These are phyloP conservation scores for Aureobasidium musti DNA, from an alignment of 2,329 filamentous ascomycete species.

Conservation along the genomic window DNA sequence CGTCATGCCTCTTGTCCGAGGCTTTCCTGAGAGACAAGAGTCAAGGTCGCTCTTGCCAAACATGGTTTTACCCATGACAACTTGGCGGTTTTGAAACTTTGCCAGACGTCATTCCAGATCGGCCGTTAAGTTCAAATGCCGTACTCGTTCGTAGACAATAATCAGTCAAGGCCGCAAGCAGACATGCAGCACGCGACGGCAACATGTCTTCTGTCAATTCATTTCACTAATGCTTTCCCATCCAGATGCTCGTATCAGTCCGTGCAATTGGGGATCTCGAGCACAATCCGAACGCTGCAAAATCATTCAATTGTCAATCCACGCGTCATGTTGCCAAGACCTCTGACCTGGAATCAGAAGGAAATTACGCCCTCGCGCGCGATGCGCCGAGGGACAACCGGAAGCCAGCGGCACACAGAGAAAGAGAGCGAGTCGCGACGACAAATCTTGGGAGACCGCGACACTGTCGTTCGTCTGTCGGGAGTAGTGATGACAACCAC, in stretches of 20 bases:
- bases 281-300: background rate
- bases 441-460: background rate
- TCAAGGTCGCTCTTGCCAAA: background rate
- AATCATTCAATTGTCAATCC: background rate
- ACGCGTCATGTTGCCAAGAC: constrained; percentile 10
- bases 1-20: constrained; percentile 19
- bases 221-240: too few species aligned
- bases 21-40: background rate
- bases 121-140: background rate
- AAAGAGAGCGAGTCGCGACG: background rate
- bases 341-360: background rate
- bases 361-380: background rate
- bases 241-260: background rate
- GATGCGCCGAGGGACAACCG: background rate
- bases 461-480: background rate
- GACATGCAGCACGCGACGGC: background rate
- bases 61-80: constrained; percentile 6
- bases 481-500: background rate
- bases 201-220: too few species aligned
- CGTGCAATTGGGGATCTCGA: background rate
- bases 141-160: background rate
- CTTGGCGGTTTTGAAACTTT: constrained; percentile 4
- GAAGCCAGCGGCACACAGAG: background rate
- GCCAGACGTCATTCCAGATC: constrained; percentile 9
- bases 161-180: background rate